Base-by-base conservation (phyloP, 2,329 filamentous ascomycete genomes). In the Emergomyces africanus region DNA sequence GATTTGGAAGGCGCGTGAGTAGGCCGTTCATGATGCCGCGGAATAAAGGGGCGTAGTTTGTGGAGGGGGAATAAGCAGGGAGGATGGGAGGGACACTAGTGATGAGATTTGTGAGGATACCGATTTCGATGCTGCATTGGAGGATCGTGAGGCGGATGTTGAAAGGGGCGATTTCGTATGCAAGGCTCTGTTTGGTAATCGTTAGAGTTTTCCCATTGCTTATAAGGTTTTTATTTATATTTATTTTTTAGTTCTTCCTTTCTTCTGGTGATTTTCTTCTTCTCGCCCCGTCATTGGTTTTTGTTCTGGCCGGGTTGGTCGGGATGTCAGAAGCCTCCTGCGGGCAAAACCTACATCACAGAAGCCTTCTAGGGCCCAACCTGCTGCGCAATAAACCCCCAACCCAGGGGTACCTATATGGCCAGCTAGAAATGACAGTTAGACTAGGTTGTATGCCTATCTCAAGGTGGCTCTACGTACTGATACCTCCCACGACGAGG, bases 101-200 rank as follows among this genome's bases (percentile, higher is more conserved):
- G 66, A 97, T 87, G 59, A 87, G 85, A 74, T 95, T 95, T 33
- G 89, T 94, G 60, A 97, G 79, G 37, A 90, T 85, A 64, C 87
- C 85, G 62, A 96, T 89, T 76, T 97, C 92, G 75, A 96, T 90
- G 73, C 90, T 95, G 30, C 91, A 90, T 77, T 99, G 92, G 50
- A 99, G 87, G 65, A 97, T 91, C 46, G 90, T 96, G 72, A 97
- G 83, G 73, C 92, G 95, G 76, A 97, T 85, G 74, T 96, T 96
- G 78, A 97, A 97, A 0, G 94, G 94, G 0, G 92, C 88, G 63
- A 99, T 88, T 74, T 99, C 94, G 74, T 96, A 99, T 1, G 92
- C 91, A 28, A 99, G 80, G 61, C 89, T 84, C 78, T 81, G 61
- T 67, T 67, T 53, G 64, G 60, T 41, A 55, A 25, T 39, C n/a